Base-by-base conservation (phyloP, 2,329 filamentous ascomycete genomes). In the Alternaria longipes region DNA sequence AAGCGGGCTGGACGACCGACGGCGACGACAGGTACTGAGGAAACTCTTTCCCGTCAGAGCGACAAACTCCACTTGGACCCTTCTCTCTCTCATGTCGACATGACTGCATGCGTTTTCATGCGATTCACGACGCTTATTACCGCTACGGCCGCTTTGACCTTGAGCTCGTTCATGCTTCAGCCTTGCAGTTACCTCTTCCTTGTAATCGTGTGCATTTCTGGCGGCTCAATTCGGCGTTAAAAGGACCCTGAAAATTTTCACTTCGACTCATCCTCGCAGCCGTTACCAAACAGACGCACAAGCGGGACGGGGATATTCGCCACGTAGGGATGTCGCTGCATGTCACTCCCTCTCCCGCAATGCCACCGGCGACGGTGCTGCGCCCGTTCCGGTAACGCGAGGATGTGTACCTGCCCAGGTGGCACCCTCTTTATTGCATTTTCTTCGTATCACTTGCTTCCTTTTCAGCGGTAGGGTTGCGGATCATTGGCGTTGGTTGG, bases 1-100 rank as follows among this genome's bases (percentile, higher is more conserved):
- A 86, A 56, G 81, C 77, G 38, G 83, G 81, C 52, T 86, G 84
- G 85, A 84, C 84, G 5, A 83, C 86, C 65, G 84, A 86, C 36
- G 71, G 73, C 54, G 76, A 78, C 61, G 67, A 78, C 61, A 66
- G 61, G 26, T 78, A 74, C 63, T 77, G 69, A 76, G 58, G 42
- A 45, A 20, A 50, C n/a, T 44, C 40, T 52, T 51, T 41, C 54
- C 54, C 52, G 51, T 56, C 26, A 24, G 38, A 34, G 32, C 40
- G 18, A 34, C 30, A 34, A 7, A n/a, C 32, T 50, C 56, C 49
- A 44, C 49, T 60, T 60, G 53, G 54, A 53, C 14, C 56, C 44
- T 49, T 47, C 20, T 54, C 38, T 30, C 59, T 57, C 22, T 40
- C 24, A 55, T 50, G 54, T 34, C 45, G 42, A 54, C 41, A 54